Evolutionary conservation across 192 early-diverging fungal genomes (phyloP).

Genomic region (Coemansia erecta): DNA sequence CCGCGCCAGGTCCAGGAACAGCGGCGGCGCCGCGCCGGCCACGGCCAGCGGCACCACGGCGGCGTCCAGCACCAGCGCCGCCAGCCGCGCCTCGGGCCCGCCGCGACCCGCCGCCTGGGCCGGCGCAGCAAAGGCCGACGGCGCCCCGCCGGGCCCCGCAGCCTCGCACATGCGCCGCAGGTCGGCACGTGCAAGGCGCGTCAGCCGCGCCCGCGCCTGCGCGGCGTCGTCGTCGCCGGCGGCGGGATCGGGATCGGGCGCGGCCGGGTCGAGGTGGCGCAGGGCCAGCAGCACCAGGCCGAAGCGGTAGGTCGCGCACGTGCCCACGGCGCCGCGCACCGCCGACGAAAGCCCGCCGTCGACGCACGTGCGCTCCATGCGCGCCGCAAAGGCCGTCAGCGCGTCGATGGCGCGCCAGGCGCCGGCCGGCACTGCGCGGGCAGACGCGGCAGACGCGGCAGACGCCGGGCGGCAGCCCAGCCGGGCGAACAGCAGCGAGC

Average conservation of each 20-base stretch:
- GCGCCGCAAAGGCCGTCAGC: conserved; percentile 11
- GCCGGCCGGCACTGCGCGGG: background rate
- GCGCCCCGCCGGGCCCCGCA: background rate
- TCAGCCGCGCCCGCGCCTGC: background rate
- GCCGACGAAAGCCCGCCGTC: too few species aligned
- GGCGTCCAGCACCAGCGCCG: conserved; percentile 10
- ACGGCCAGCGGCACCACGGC: conserved; percentile 38
- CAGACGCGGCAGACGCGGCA: background rate
- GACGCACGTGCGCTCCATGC: too few species aligned
- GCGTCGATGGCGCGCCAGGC: conserved; percentile 19
- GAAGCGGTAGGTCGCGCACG: conserved; percentile 13
- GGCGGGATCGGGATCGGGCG: too few species aligned
- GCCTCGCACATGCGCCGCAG: conserved; percentile 10
- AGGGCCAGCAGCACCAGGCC: conserved; percentile 28
- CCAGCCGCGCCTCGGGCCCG: conserved; percentile 5
- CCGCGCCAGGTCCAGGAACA: conserved; percentile 28
- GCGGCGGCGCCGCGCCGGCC: conserved; percentile 24
- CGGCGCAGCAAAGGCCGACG: background rate
- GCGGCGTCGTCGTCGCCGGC: background rate
- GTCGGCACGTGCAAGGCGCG: background rate
- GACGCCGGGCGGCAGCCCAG: background rate
- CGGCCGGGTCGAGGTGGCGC: too few species aligned
- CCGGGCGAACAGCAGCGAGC: conserved; percentile 35
- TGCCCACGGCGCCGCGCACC: too few species aligned
- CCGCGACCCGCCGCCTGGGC: background rate